Conservation (phyloP, 2,329 filamentous ascomycete genomes). For the Fusarium anguioides region DNA sequence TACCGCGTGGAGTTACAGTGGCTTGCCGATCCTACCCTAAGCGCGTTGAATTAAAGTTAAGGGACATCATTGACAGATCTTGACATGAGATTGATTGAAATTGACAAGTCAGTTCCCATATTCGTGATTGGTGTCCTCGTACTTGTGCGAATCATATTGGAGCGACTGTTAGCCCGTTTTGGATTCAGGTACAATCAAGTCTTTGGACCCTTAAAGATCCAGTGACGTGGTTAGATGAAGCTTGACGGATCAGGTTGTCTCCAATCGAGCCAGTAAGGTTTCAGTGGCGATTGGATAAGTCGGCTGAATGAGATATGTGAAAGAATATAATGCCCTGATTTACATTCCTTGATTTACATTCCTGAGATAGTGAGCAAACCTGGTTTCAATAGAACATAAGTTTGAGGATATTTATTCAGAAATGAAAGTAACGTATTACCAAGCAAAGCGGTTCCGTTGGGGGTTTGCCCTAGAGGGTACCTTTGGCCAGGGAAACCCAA, state of each 20-base stretch:
- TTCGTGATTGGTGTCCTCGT: no score
- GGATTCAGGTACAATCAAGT: neutral
- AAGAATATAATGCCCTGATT: accelerated
- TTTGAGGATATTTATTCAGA: no score
- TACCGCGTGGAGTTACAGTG: neutral
- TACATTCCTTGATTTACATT: neutral
- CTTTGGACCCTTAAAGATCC: neutral
- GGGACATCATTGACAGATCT: neutral
- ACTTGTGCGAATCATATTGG: neutral
- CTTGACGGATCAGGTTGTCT: accelerated
- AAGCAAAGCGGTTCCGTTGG: no score
- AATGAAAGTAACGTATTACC: no score
- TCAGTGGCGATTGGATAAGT: accelerated
- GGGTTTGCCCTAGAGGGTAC: no score
- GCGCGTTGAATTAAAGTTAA: accelerated
- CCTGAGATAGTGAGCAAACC: neutral
- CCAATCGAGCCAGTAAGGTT: neutral
- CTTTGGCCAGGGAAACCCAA: no score
- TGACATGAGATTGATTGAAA: neutral
- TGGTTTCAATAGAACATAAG: no score
- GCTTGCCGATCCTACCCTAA: constrained; percentile 6
- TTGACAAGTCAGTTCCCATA: neutral
- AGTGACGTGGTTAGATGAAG: neutral
- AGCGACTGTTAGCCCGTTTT: no score
- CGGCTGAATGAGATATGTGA: neutral